Percentiles rank a stretch among this genome's conserved stretches.
Conservation (phyloP, 1,284 basidiomycete genomes). For the Rhodofomes roseus region DNA sequence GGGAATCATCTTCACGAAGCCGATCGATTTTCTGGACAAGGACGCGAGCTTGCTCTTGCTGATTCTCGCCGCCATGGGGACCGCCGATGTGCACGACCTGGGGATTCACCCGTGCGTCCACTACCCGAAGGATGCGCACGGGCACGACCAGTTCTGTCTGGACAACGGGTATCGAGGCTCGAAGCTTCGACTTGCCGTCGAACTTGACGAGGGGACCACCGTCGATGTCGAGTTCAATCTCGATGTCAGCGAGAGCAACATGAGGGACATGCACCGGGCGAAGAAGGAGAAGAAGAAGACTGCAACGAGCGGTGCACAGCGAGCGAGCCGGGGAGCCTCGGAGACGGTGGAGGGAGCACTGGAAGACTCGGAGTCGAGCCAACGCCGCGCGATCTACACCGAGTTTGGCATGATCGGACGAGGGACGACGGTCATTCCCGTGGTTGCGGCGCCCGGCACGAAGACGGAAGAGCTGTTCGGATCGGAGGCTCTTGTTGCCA, state of each 20-base stretch:
- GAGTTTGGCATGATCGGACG: slow-evolving; percentile 1
- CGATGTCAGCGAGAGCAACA: too few species aligned
- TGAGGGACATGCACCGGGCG: too few species aligned
- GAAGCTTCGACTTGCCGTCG: not conserved
- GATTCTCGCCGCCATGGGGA: not conserved
- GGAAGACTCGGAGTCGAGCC: not conserved
- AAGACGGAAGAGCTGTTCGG: not conserved
- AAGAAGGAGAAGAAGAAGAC: too few species aligned
- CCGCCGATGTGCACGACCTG: not conserved
- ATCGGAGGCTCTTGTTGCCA: not conserved
- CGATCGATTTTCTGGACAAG: not conserved
- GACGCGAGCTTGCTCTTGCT: not conserved
- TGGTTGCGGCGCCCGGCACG: not conserved
- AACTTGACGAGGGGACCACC: too few species aligned
- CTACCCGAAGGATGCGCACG: slow-evolving; percentile 33
- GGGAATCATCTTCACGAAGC: not conserved
- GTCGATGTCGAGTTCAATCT: too few species aligned
- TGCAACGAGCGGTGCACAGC: too few species aligned
- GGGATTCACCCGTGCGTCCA: not conserved
- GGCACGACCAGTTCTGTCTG: not conserved
- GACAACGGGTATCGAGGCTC: not conserved
- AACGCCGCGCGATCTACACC: not conserved
- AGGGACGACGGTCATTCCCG: slow-evolving; percentile 6
- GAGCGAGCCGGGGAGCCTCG: too few species aligned
- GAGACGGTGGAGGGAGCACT: too few species aligned